Base-by-base conservation (phyloP, 2,329 filamentous ascomycete species). In the Colletotrichum australisinense region DNA sequence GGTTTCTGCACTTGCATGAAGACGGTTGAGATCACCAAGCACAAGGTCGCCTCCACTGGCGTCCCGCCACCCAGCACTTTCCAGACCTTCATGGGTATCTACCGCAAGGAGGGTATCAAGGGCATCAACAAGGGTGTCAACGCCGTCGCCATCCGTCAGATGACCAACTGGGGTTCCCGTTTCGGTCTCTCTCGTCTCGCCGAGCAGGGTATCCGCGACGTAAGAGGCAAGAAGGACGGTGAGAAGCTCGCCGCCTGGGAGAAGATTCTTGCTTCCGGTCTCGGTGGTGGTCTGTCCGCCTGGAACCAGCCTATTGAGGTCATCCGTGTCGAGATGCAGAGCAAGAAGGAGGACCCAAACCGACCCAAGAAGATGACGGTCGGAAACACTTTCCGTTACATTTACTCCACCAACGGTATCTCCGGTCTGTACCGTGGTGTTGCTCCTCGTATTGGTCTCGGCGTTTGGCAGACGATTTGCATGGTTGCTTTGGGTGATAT, bases 1-100 rank as follows among this genome's bases (percentile, higher is more conserved):
- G 97, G 97, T 78, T 99, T 99, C 92, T 99, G 97, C 87, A 99
- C 97, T 75, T 99, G 97, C 91, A 99, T 99, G 97, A 99, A 99
- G 92, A 99, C 97, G 76, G 97, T 98, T 78, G 97, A 99, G 86
- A 99, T 99, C 86, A 99, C 97, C 82, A 97, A 98, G 88, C 93
- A 97, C 89, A 98, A 98, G 91, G 88, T 97, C 81, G 95, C 94
- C 16, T 93, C 94, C 42, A 78, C 91, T 56, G 97, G 97, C 78
- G 91, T 93, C 77, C 94, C 95, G 87, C 94, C 95, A 28, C 94
- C 92, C n/a, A 92, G 94, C 80, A 98, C 97, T 77, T 97, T 97
- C 84, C 90, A 92, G 78, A 98, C 97, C 73, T 99, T 99, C 86
- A 97, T 96, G 93, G 93, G 94, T 82, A 99, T 99, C 85, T 99